phyloP scores from a whole-genome alignment of 2,329 filamentous ascomycete genomes.

The Nigrospora oryzae region DNA sequence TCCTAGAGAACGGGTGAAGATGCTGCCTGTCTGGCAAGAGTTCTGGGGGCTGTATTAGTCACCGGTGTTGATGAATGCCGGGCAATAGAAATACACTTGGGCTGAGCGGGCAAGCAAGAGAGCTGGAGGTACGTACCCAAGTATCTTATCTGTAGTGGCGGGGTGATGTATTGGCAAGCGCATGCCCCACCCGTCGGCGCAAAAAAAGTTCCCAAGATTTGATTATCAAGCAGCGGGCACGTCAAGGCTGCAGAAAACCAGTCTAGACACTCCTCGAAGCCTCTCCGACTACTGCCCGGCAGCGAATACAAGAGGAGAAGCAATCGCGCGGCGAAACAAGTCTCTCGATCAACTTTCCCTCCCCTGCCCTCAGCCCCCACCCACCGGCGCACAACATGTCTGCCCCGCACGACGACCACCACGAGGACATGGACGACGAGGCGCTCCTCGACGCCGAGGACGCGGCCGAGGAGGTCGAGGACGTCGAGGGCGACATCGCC shows the following conservation, averaged over 20 bases:
- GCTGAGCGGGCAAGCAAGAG: too few species aligned
- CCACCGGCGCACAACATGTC: conserved; percentile 15
- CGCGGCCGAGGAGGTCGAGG: conserved; percentile 60
- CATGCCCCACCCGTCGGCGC: too few species aligned
- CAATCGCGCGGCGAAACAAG: too few species aligned
- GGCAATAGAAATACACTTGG: too few species aligned
- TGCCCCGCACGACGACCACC: conserved; percentile 28
- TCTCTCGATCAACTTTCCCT: not conserved
- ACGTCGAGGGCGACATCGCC: conserved; percentile 56
- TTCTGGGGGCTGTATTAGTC: too few species aligned
- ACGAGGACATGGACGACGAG: conserved; percentile 45
- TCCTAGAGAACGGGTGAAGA: too few species aligned
- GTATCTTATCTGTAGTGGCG: too few species aligned
- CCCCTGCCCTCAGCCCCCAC: not conserved
- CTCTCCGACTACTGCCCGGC: not conserved
- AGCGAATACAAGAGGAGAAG: not conserved
- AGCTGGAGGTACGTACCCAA: too few species aligned
- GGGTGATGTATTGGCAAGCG: not conserved
- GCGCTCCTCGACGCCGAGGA: conserved; percentile 72
- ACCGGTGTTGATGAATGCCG: too few species aligned
- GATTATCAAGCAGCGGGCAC: conserved; percentile 13
- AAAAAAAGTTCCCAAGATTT: conserved; percentile 10
- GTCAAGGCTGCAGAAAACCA: not conserved
- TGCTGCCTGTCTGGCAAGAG: too few species aligned
- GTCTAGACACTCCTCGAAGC: not conserved